Base-by-base conservation (phyloP, 495 filamentous ascomycete genomes). In the Penicillium canariense region DNA sequence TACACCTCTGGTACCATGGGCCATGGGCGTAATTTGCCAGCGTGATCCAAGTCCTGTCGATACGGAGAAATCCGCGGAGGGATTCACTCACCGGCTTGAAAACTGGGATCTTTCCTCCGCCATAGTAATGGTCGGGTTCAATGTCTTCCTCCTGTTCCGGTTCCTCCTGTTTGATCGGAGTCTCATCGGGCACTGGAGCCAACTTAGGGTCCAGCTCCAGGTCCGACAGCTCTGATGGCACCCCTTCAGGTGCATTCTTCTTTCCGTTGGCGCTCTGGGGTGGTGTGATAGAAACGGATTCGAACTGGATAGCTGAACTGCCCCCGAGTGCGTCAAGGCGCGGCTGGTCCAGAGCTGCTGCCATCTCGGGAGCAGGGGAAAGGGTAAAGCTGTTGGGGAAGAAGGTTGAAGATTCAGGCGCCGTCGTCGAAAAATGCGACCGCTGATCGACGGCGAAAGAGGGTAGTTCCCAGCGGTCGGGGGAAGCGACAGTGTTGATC, bases 121-220 rank as follows among this genome's bases (percentile, higher is more conserved):
- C 87, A 61, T 89, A 94, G 73, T 87, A 96, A 69, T 96, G 86
- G 63, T 91, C 90, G 3, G 94, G 94, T 53, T 84, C 75, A 51
- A 89, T 89, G 55, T 90, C 87, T 50, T 52, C 58, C n/a, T 57
- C 52, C 17, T 48, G 79, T n/a, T 76, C 77, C 7, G 72, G 77
- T 43, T 69, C 67, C 30, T 71, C 66, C 23, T 47, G 52, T 36
- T 68, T 66, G 56, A 69, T 52, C 18, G 44, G 34, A 34, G 36
- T 45, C 23, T 56, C 64, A 8, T 68, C 64, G 18, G 55, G 58
- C n/a, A 56, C 56, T 20, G 63, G 32, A 6, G 65, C 45, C 14
- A 62, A 54, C 51, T 70, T 70, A 15, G 60, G 55, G 54, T 77
- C 75, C 38, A 78, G 66, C 49, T 78, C 75, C 15, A 78, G 70